Conservation (phyloP, 164 flowering plant genomes). For the Pachysandra terminalis region DNA sequence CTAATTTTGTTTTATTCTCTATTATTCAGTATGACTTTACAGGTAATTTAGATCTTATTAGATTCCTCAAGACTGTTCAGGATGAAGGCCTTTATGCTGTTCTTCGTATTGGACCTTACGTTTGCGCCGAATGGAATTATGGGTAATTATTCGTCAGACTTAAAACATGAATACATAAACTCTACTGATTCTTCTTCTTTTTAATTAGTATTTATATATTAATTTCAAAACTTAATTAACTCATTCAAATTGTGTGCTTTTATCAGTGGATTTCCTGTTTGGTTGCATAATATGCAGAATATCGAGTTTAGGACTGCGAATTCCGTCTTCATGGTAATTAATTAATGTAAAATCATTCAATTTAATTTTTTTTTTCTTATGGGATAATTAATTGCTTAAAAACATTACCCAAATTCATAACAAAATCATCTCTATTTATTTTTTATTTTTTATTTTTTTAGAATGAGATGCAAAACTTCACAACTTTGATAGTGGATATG, state of each 20-base stretch:
- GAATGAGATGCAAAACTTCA: slow-evolving; percentile 21
- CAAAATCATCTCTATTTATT: too few species aligned
- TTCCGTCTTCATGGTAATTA: slow-evolving; percentile 7
- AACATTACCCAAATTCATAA: neutral
- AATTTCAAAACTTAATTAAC: too few species aligned
- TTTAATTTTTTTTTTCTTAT: neutral
- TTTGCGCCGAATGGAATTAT: slow-evolving; percentile 31
- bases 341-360: too few species aligned
- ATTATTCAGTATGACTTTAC: slow-evolving; percentile 23
- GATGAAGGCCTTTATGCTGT: slow-evolving; percentile 17
- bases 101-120: slow-evolving; percentile 32
- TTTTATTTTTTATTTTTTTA: neutral
- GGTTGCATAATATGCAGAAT: slow-evolving; percentile 17
- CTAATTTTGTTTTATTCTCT: neutral
- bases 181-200: too few species aligned
- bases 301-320: slow-evolving; percentile 11
- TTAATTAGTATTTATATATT: too few species aligned
- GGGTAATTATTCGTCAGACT: slow-evolving; percentile 11
- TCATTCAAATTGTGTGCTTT: too few species aligned
- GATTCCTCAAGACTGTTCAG: slow-evolving; percentile 22
- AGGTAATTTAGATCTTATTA: slow-evolving; percentile 21
- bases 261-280: slow-evolving; percentile 15
- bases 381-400: neutral
- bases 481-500: slow-evolving; percentile 12
- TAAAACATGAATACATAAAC: too few species aligned